Evolutionary conservation across 345 rosid genomes (phyloP), one percentile per base, ranked within the genome.

Genomic region (Geranium rotundifolium): DNA sequence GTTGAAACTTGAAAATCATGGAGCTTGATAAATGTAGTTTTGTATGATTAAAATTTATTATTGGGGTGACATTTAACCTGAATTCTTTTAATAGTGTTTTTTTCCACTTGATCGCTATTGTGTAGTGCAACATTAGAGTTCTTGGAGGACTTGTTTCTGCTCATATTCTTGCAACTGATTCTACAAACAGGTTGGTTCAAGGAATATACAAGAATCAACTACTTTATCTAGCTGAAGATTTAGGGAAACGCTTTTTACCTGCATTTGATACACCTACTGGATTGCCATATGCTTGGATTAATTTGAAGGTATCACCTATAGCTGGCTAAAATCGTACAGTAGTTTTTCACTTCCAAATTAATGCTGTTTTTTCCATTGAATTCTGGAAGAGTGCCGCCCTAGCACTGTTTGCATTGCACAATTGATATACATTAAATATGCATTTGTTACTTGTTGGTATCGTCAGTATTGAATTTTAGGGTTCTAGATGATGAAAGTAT

Each of bases 111-210:
- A 61, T 64, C 72, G 75, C 68, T 73, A 65, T 73, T 67, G 56
- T 81, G 81, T 69, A 92, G 98, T 87, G 96, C 91, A 92, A 92
- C 81, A 89, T 92, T 77, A 81, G 98, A 87, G 82, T 89, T 77
- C 98, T 92, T 76, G 95, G 98, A 77, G 98, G 96, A 81, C 98
- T 92, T 80, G 82, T 92, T 69, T 87, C 98, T 75, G 95, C 95
- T 70, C 98, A 92, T 87, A 82, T 92, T 83, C 98, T 92, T 89
- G 95, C 96, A 69, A 85, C 83, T 65, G 91, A 87, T 74, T 80
- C 92, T 65, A 73, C 82, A 52, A 79, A 79, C 81, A 83, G 84
- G 85, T 69, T 92, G 83, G 67, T 79, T 68, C 87, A 75, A 71
- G 88, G 98, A 50, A 79, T 86, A 64, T 87, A 89, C 79, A 65